Percentiles rank a stretch among this genome's conserved stretches.
phyloP scores from a whole-genome alignment of 139 green algal species.

The Chlorella sorokiniana region DNA sequence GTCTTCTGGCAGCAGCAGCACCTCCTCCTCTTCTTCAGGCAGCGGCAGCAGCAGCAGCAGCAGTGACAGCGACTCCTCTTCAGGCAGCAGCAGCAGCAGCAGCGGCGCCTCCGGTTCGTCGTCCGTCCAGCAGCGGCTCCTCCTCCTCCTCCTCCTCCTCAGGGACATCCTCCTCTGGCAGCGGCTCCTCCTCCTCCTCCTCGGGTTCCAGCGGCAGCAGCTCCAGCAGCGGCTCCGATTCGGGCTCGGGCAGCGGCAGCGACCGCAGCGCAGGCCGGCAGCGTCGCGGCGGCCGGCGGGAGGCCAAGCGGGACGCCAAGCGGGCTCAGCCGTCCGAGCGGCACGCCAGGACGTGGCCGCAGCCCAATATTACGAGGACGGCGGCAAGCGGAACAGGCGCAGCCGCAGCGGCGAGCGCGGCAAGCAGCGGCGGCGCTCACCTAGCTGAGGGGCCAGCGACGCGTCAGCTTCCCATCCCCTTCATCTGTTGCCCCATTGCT shows the following conservation, averaged over 20 bases:
- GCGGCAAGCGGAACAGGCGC: slow-evolving; percentile 14
- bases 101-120: no score
- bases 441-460: not conserved
- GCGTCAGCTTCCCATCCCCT: not conserved
- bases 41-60: slow-evolving; percentile 19
- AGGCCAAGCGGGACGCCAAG: not conserved
- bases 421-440: slow-evolving; percentile 3
- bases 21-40: not conserved
- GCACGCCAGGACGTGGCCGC: slow-evolving; percentile 2
- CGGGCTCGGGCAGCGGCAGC: not conserved
- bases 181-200: not conserved
- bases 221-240: not conserved
- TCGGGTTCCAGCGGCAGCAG: not conserved
- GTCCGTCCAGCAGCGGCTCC: not conserved
- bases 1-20: slow-evolving; percentile 26
- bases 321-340: not conserved
- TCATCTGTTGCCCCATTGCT: not conserved
- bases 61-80: slow-evolving; percentile 26
- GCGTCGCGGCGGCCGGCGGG: not conserved
- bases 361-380: not conserved
- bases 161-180: no score
- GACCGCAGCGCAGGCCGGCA: not conserved
- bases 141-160: slow-evolving; percentile 17
- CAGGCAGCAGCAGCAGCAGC: slow-evolving; percentile 17
- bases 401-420: slow-evolving; percentile 11